Evolutionary conservation across 805 yeast genomes (phyloP), one percentile per base, ranked within the genome.

Genomic region (Allodekkera sacchari): DNA sequence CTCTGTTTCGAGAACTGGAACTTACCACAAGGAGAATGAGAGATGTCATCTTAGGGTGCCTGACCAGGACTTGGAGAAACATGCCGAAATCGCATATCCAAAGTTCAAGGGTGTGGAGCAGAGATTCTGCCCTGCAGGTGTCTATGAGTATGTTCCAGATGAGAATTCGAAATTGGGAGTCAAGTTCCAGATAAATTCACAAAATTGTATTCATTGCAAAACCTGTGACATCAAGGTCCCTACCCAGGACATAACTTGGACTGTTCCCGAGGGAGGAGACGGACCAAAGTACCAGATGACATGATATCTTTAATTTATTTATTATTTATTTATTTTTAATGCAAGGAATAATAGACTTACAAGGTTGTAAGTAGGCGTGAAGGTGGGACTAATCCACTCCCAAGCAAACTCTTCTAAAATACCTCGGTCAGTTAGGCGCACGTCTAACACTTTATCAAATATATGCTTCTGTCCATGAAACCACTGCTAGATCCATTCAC

Each of bases 191-290:
- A 89, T 92, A 59, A 92, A 92, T 61, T 74, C 95, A 14, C 98
- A 92, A 61, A 92, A 92, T 59, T 92, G 98, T 64, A 88, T 92
- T 43, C 98, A 92, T 58, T 92, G 98, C 64, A 92, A 92, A 60
- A 89, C 97, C 2, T 89, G 98, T 65, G 98, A 92, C 59, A 92
- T 92, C 56, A 92, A 92, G 59, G 94, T 81, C 7, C 98, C 98
- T 6, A 68, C 84, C 1, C 96, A 89, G 59, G 96, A 88, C 52
- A 92, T 92, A 40, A 69, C 74, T 52, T 92, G 98, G 98, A 73
- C 77, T 9, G 95, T 85, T n/a, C 98, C 98, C 6, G 97, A 92
- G 63, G 97, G 98, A 39, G 96, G 97, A 19, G 98, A 83, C 55
- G 98, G 98, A 10, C 98, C 98, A 35, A 92, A 92, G 57, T 92